phyloP scores from a whole-genome alignment of 805 yeast species.

The Monosporozyma yasuniensis region DNA sequence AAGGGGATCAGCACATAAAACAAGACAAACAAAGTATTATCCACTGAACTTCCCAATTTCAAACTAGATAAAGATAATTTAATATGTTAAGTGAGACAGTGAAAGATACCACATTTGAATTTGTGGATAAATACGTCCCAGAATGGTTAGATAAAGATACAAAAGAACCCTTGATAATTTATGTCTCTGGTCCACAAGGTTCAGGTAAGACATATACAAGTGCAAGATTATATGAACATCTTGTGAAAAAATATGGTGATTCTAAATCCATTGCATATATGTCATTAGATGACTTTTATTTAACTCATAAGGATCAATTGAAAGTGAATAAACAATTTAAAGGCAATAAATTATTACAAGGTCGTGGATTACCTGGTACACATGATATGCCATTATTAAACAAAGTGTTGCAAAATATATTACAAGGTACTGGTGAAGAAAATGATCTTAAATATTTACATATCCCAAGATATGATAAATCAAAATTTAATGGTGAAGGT shows the following conservation, averaged over 20 bases:
- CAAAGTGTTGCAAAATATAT: conserved; percentile 26
- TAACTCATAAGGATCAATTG: conserved; percentile 54
- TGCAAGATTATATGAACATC: conserved; percentile 29
- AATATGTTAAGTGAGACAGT: conserved; percentile 1
- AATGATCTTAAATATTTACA: conserved; percentile 22
- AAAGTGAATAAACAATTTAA: conserved; percentile 33
- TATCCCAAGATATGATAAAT: conserved; percentile 73
- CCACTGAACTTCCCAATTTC: neutral
- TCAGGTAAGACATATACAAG: conserved; percentile 64
- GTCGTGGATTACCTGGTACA: conserved; percentile 91
- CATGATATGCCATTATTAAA: conserved; percentile 50
- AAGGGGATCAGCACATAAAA: no score
- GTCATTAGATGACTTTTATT: conserved; percentile 83
- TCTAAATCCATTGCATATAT: conserved; percentile 35
- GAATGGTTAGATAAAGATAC: conserved; percentile 16
- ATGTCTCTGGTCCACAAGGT: conserved; percentile 69
- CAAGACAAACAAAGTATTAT: no score
- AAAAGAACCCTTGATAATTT: conserved; percentile 40
- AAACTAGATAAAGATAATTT: neutral
- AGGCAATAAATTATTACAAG: conserved; percentile 51
- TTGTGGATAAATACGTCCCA: conserved; percentile 16
- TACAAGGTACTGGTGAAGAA: conserved; percentile 20
- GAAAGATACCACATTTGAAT: conserved; percentile 8
- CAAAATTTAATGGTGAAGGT: conserved; percentile 63
- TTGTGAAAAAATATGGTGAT: conserved; percentile 33